Percentiles rank a stretch among this genome's conserved stretches.
These are phyloP conservation scores for Paxillus ammoniavirescens DNA, from an alignment of 768 basidiomycete species.

Conservation along the genomic window DNA sequence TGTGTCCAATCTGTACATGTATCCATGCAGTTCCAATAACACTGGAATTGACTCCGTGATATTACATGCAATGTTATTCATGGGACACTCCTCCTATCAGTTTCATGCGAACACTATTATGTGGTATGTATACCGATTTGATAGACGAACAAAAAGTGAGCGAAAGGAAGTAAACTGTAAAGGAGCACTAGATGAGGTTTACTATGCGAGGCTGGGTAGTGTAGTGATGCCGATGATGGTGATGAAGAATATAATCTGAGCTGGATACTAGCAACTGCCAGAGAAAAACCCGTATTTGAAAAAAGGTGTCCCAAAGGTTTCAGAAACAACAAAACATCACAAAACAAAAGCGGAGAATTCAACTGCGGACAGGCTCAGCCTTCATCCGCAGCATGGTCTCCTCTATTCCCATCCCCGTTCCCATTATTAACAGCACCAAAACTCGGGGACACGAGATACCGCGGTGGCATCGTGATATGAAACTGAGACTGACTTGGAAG, in stretches of 20 bases:
- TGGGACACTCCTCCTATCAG: too few relatives aligned
- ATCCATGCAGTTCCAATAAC: too few relatives aligned
- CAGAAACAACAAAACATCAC: constrained; percentile 1
- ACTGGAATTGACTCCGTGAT: too few relatives aligned
- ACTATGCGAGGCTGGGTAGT: constrained; percentile 26
- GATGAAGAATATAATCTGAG: not conserved
- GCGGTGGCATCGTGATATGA: constrained; percentile 36
- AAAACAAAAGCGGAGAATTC: not conserved
- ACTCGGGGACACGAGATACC: constrained; percentile 6
- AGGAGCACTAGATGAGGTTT: constrained; percentile 25
- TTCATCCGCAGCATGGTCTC: constrained; percentile 22
- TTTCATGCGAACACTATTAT: too few relatives aligned
- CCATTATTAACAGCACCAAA: constrained; percentile 11
- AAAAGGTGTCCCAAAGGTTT: too few relatives aligned
- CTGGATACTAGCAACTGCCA: too few relatives aligned
- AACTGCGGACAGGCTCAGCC: constrained; percentile 29
- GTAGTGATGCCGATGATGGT: constrained; percentile 12
- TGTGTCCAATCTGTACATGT: too few relatives aligned
- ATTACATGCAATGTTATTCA: too few relatives aligned
- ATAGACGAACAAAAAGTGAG: constrained; percentile 8
- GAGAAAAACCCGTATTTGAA: too few relatives aligned
- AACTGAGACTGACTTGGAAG: constrained; percentile 47
- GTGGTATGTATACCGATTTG: constrained; percentile 14
- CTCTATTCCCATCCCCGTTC: constrained; percentile 13
- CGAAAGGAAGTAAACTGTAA: not conserved